Percentiles rank a stretch among this genome's conserved stretches.
phyloP scores from a whole-genome alignment of 495 filamentous ascomycete genomes.

The Penicillium salamii region DNA sequence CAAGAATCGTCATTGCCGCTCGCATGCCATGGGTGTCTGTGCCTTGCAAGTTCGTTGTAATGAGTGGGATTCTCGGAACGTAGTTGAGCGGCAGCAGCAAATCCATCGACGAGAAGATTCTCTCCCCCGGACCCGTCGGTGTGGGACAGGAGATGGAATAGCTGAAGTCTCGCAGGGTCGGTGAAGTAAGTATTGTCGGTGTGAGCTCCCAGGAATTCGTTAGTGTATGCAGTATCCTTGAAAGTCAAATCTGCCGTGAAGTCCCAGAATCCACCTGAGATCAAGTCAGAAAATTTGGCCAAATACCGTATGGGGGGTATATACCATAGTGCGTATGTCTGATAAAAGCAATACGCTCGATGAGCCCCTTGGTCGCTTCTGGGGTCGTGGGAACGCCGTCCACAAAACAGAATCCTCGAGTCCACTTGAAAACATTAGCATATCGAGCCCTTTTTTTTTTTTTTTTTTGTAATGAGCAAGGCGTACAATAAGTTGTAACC shows the following conservation, averaged over 20 bases:
- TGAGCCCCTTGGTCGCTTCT: slow-evolving; percentile 62
- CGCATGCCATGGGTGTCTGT: slow-evolving; percentile 67
- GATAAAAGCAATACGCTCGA: slow-evolving; percentile 80
- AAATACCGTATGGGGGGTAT: neutral
- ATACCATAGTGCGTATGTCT: slow-evolving; percentile 83
- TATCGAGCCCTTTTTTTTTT: neutral
- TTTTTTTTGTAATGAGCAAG: too few species aligned
- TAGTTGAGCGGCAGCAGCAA: slow-evolving; percentile 62
- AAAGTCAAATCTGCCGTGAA: slow-evolving; percentile 84
- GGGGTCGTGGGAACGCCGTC: slow-evolving; percentile 63
- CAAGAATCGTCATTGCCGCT: slow-evolving; percentile 80
- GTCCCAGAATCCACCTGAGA: slow-evolving; percentile 80
- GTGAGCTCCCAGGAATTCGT: slow-evolving; percentile 69
- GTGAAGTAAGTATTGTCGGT: slow-evolving; percentile 95
- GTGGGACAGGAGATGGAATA: slow-evolving; percentile 87
- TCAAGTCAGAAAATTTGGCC: slow-evolving; percentile 2
- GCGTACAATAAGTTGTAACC: slow-evolving; percentile 59
- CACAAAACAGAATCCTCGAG: slow-evolving; percentile 70
- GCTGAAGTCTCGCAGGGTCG: slow-evolving; percentile 83
- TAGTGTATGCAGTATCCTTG: slow-evolving; percentile 94
- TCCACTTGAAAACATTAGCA: slow-evolving; percentile 37
- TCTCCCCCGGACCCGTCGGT: slow-evolving; percentile 60
- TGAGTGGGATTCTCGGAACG: slow-evolving; percentile 41
- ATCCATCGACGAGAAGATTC: slow-evolving; percentile 81
- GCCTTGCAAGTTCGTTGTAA: slow-evolving; percentile 49